A percentile compares a stretch with the other conserved stretches of the same genome.
Conservation (phyloP, 164 flowering plant genomes). For the Umbilicus rupestris region DNA sequence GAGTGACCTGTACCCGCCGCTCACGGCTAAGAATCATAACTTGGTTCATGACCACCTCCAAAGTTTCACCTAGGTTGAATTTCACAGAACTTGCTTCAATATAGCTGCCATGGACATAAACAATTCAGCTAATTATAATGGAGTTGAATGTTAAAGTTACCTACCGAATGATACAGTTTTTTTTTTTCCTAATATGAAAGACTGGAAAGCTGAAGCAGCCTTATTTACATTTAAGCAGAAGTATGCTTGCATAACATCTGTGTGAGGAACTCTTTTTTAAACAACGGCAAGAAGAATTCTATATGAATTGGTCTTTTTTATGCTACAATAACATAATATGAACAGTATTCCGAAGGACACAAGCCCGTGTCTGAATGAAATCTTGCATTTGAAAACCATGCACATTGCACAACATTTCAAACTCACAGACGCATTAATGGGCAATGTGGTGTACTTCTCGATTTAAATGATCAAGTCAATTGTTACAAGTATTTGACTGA, state of each 20-base stretch:
- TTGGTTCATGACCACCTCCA: slow-evolving; percentile 56
- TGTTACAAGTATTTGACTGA: not conserved
- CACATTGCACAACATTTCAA: not conserved
- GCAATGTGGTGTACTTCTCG: not conserved
- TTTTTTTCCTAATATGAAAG: not conserved
- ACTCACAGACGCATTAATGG: not conserved
- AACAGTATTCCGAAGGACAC: not conserved
- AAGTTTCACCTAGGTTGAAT: slow-evolving; percentile 56
- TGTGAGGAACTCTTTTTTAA: not conserved
- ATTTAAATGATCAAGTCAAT: not conserved
- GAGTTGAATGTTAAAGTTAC: not conserved
- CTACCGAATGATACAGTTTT: not conserved
- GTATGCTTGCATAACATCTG: not conserved
- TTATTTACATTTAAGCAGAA: not conserved
- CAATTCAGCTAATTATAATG: not conserved
- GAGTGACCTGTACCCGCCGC: slow-evolving; percentile 38
- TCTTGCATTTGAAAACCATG: not conserved
- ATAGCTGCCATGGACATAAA: slow-evolving; percentile 36
- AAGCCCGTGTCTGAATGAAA: not conserved
- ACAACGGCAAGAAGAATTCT: not conserved
- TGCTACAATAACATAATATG: not conserved
- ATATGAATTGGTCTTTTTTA: not conserved
- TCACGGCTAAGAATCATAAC: slow-evolving; percentile 55
- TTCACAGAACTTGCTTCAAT: slow-evolving; percentile 35
- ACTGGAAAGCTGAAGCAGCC: not conserved